Percentiles rank a stretch among this genome's conserved stretches.
Evolutionary conservation across 495 filamentous ascomycete species (phyloP).

Genomic region (Baudoinia panamericana): DNA sequence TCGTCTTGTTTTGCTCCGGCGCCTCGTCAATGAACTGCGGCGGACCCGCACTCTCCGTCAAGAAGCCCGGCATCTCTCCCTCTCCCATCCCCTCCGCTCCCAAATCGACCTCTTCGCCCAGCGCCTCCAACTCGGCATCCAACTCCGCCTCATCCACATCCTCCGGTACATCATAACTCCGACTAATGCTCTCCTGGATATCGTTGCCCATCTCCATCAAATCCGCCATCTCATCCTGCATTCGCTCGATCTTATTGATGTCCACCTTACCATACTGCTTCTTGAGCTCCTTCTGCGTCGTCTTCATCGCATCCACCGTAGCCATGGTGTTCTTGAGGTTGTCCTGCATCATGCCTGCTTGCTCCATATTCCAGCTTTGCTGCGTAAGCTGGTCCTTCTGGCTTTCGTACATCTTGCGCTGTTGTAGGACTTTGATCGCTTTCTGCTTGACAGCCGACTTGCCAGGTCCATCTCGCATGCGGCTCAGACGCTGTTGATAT

Average conservation of each 20-base stretch:
- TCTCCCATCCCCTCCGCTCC: slow-evolving; percentile 39
- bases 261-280: slow-evolving; percentile 97
- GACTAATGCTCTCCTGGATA: slow-evolving; percentile 88
- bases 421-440: slow-evolving; percentile 86
- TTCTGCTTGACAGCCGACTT: slow-evolving; percentile 89
- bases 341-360: slow-evolving; percentile 97
- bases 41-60: slow-evolving; percentile 56
- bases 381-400: slow-evolving; percentile 91
- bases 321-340: slow-evolving; percentile 98
- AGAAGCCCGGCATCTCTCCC: slow-evolving; percentile 64
- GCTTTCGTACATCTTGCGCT: slow-evolving; percentile 88
- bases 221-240: slow-evolving; percentile 99
- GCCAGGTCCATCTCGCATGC: slow-evolving; percentile 94
- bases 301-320: slow-evolving; percentile 93
- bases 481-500: slow-evolving; percentile 75
- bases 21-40: slow-evolving; percentile 71
- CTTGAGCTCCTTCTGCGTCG: slow-evolving; percentile 79
- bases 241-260: slow-evolving; percentile 89
- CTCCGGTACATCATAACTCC: slow-evolving; percentile 91
- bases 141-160: slow-evolving; percentile 97
- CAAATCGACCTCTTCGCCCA: slow-evolving; percentile 77
- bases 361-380: slow-evolving; percentile 99
- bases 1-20: slow-evolving; percentile 54
- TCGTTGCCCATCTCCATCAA: slow-evolving; percentile 96
- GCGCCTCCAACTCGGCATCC: slow-evolving; percentile 88